Evolutionary conservation across 106 monocot genomes (phyloP).

Genomic region (Dendrobium nobile): DNA sequence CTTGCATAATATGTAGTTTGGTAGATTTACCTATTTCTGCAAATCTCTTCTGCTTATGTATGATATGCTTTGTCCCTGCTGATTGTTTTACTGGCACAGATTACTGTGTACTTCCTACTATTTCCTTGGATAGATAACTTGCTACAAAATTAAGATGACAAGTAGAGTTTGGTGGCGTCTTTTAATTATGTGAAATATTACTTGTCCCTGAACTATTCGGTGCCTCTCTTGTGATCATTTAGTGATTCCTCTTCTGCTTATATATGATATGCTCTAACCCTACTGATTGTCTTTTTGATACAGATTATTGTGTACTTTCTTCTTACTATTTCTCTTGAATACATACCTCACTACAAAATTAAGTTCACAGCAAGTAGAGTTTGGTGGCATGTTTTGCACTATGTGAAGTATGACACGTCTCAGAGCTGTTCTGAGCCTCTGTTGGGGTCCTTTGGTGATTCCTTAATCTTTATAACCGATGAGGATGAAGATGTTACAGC

Average conservation of each 20-base stretch:
- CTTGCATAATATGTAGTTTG: neutral
- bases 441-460: conserved; percentile 29
- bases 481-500: conserved; percentile 77
- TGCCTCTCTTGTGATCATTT: neutral
- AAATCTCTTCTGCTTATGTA: neutral
- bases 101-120: neutral
- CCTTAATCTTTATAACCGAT: conserved; percentile 24
- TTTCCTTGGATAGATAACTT: too few relatives aligned
- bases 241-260: neutral
- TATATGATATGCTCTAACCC: neutral
- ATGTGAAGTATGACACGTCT: neutral
- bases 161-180: too few relatives aligned
- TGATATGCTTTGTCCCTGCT: neutral
- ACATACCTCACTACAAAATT: conserved; percentile 36
- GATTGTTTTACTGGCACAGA: neutral
- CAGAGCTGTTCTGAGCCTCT: conserved; percentile 46
- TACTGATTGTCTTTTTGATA: conserved; percentile 14
- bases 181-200: too few relatives aligned
- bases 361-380: conserved; percentile 25
- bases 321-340: conserved; percentile 51
- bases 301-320: conserved; percentile 71
- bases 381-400: conserved; percentile 28
- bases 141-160: too few relatives aligned
- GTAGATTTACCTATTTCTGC: neutral
- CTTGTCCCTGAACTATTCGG: neutral